Evolutionary conservation across 2,329 filamentous ascomycete species (phyloP).

Genomic region (Penicillium sp.): DNA sequence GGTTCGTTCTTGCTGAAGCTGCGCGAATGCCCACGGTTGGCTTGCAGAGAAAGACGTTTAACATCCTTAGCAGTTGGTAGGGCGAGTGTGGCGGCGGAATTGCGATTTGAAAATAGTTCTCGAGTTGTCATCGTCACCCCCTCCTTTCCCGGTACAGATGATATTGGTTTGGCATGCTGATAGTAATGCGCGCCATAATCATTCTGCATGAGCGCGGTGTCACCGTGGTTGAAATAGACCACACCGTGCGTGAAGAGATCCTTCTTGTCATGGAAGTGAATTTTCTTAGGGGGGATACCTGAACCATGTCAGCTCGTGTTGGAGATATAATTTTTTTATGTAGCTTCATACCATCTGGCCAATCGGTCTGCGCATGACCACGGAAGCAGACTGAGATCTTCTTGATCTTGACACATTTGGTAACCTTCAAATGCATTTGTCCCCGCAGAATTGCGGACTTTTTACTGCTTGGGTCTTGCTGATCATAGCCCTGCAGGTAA

Average conservation of each 20-base stretch:
- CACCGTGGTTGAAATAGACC: slow-evolving; percentile 80
- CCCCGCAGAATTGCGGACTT: slow-evolving; percentile 83
- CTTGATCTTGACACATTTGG: slow-evolving; percentile 91
- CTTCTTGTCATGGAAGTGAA: slow-evolving; percentile 78
- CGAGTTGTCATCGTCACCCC: slow-evolving; percentile 31
- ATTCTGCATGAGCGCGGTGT: slow-evolving; percentile 50
- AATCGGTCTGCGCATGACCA: slow-evolving; percentile 84
- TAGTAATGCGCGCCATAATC: slow-evolving; percentile 64
- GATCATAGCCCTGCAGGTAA: slow-evolving; percentile 51
- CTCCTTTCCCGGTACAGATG: slow-evolving; percentile 31
- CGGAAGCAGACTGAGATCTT: slow-evolving; percentile 82
- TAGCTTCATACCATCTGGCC: slow-evolving; percentile 70
- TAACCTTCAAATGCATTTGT: slow-evolving; percentile 74
- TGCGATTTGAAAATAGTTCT: slow-evolving; percentile 42
- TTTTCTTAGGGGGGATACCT: slow-evolving; percentile 83
- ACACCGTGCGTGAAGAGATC: slow-evolving; percentile 80
- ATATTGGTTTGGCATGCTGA: slow-evolving; percentile 48
- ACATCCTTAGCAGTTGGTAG: slow-evolving; percentile 48
- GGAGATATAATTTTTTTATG: background rate
- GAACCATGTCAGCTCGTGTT: slow-evolving; percentile 7
- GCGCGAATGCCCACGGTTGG: slow-evolving; percentile 74
- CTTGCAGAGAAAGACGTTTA: slow-evolving; percentile 72
- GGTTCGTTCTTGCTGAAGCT: slow-evolving; percentile 81
- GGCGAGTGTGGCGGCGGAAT: slow-evolving; percentile 43
- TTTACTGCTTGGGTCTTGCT: slow-evolving; percentile 53